Evolutionary conservation across 148 eudicot species (phyloP), one percentile per base, ranked within the genome.

Genomic region (Heliamphora exappendiculata): DNA sequence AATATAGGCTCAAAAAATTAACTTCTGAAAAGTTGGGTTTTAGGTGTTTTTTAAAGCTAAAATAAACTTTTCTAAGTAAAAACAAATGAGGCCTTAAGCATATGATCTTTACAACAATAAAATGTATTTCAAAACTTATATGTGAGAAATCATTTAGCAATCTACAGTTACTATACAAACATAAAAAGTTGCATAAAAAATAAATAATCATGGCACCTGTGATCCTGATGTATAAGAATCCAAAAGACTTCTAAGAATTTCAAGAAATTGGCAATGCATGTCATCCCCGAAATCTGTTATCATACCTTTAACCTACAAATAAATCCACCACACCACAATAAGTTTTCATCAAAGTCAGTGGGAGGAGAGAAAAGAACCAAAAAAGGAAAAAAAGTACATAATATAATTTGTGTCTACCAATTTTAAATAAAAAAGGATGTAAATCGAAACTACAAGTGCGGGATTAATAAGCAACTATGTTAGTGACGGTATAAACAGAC

Each of bases 221-320:
- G 89, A 72, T 75, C 89, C 97, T 71, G 97, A 70, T 16, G 97
- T 50, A 77, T 80, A 87, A 17, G 96, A 72, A 80, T 93, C 99
- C 84, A 95, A 82, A 78, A 95, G 88, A 81, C 87, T 91, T 67
- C 96, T 94, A 76, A 93, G 89, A 80, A 95, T 92, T 81, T 95
- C 99, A 72, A 92, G 90, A 85, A 95, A 95, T 67, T 95, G 99
- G 85, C 94, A 91, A 72, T 95, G 99, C 99, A 95, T 95, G 78
- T 87, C 89, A 84, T 91, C 99, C 64, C 88, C 99, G 82, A 87
- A 95, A 86, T 95, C 97, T 28, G 96, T 88, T 60, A 93, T 74
- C 99, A 95, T 89, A 77, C 96, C 91, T 84, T 91, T 93, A 33
- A 95, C 97, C 99, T 95, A 84, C 66, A 86, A 67, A 82, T 1